phyloP scores from a whole-genome alignment of 257 asterid genomes.

The Euphrasia confusa region DNA sequence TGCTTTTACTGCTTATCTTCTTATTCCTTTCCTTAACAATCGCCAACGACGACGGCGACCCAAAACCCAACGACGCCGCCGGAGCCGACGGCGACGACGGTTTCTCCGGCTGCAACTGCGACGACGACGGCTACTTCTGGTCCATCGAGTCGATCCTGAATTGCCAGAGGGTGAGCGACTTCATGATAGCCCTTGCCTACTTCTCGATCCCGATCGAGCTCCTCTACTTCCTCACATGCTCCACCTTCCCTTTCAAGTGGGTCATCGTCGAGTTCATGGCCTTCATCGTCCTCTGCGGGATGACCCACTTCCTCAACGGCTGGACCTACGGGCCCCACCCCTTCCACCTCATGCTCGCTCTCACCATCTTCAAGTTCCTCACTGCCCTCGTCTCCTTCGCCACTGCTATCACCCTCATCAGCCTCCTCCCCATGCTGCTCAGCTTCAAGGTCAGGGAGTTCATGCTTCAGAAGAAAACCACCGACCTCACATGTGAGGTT shows the following conservation, averaged over 20 bases:
- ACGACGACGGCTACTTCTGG: constrained; percentile 70
- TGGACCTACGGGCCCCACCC: constrained; percentile 92
- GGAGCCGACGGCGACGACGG: not conserved
- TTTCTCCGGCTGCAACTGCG: constrained; percentile 65
- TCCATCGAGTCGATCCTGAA: constrained; percentile 54
- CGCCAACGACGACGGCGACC: constrained; percentile 28
- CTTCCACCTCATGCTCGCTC: constrained; percentile 75
- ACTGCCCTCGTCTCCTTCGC: constrained; percentile 86
- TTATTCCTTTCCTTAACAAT: constrained; percentile 34
- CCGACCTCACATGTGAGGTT: constrained; percentile 88
- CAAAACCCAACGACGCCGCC: not conserved
- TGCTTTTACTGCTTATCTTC: constrained; percentile 37
- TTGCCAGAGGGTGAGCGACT: constrained; percentile 75
- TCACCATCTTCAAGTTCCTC: constrained; percentile 71
- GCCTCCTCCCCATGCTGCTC: constrained; percentile 75
- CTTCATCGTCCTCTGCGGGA: constrained; percentile 86
- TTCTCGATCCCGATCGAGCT: constrained; percentile 95
- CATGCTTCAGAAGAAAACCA: constrained; percentile 68
- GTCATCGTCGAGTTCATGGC: constrained; percentile 79
- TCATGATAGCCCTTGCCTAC: constrained; percentile 88
- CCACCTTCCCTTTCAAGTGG: constrained; percentile 84
- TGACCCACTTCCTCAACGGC: constrained; percentile 88
- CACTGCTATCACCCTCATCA: constrained; percentile 73
- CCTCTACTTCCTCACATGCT: constrained; percentile 77
- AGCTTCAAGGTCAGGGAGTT: constrained; percentile 75